These are phyloP conservation scores for Pseudopithomyces maydicus DNA, from an alignment of 2,329 filamentous ascomycete genomes.

Conservation along the genomic window DNA sequence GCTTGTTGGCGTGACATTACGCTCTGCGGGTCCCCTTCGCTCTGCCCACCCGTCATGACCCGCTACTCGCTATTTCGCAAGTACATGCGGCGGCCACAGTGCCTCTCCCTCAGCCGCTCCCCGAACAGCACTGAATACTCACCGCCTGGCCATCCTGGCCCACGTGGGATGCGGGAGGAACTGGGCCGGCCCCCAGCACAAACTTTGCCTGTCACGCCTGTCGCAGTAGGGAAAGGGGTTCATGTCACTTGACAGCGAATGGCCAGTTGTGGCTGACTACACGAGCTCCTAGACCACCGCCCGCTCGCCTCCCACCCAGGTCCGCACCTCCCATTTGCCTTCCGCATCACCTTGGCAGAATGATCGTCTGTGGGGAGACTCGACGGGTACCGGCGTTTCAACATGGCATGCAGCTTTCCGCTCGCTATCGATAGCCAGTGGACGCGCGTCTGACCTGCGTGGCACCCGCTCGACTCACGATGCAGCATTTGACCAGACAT, in stretches of 20 bases:
- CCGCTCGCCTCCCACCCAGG: neutral
- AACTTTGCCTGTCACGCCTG: conserved; percentile 31
- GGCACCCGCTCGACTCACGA: conserved; percentile 19
- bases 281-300: neutral
- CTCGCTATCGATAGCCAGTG: conserved; percentile 17
- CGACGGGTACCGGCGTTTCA: conserved; percentile 12
- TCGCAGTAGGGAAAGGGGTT: conserved; percentile 16
- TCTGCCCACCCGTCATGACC: conserved; percentile 31
- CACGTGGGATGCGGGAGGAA: conserved; percentile 37
- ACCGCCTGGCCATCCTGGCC: conserved; percentile 27
- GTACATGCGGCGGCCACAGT: conserved; percentile 14
- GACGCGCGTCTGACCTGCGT: conserved; percentile 36
- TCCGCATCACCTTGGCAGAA: conserved; percentile 10
- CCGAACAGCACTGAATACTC: conserved; percentile 9
- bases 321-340: conserved; percentile 7
- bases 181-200: conserved; percentile 31
- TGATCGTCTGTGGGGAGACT: conserved; percentile 14
- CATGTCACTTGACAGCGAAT: conserved; percentile 18
- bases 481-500: neutral
- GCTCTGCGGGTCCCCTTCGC: conserved; percentile 16
- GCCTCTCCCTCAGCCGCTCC: conserved; percentile 11
- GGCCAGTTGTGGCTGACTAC: conserved; percentile 27
- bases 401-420: conserved; percentile 9
- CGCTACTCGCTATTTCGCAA: conserved; percentile 10
- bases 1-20: conserved; percentile 26